These are phyloP conservation scores for Epithele typhae DNA, from an alignment of 768 basidiomycete genomes.

Conservation along the genomic window DNA sequence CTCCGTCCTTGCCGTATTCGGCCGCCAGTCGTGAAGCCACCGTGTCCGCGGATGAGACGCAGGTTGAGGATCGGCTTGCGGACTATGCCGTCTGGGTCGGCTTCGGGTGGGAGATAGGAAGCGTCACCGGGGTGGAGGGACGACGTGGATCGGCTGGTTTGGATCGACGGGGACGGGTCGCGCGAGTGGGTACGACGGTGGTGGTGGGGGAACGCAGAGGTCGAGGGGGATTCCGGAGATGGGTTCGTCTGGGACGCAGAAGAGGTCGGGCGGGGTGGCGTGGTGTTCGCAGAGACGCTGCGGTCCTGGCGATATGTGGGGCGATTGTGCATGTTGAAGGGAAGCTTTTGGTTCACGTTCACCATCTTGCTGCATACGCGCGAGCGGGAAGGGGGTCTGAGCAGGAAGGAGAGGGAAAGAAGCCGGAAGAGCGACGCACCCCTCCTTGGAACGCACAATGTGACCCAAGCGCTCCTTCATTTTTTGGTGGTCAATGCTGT, in stretches of 20 bases:
- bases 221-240: conserved; percentile 21
- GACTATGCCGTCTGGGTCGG: conserved; percentile 15
- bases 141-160: conserved; percentile 26
- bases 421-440: conserved; percentile 35
- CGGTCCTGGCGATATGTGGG: conserved; percentile 26
- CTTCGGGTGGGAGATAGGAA: conserved; percentile 26
- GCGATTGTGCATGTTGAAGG: conserved; percentile 56
- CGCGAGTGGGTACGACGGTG: conserved; percentile 19
- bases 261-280: conserved; percentile 14
- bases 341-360: conserved; percentile 55
- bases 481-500: conserved; percentile 41
- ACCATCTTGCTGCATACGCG: conserved; percentile 56
- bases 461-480: conserved; percentile 47
- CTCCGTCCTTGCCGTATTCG: conserved; percentile 7
- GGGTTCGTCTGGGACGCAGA: conserved; percentile 14
- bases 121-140: conserved; percentile 29
- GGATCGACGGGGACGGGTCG: conserved; percentile 26
- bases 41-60: conserved; percentile 22
- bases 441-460: conserved; percentile 59
- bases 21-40: conserved; percentile 17
- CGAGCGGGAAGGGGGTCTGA: not conserved
- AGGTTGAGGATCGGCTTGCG: conserved; percentile 25
- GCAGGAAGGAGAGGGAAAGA: conserved; percentile 2
- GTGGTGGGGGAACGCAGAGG: conserved; percentile 6
- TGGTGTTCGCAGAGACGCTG: conserved; percentile 28